Conservation (phyloP, 225 moss, liverwort and hornwort species). For the Marchantia polymorpha region DNA sequence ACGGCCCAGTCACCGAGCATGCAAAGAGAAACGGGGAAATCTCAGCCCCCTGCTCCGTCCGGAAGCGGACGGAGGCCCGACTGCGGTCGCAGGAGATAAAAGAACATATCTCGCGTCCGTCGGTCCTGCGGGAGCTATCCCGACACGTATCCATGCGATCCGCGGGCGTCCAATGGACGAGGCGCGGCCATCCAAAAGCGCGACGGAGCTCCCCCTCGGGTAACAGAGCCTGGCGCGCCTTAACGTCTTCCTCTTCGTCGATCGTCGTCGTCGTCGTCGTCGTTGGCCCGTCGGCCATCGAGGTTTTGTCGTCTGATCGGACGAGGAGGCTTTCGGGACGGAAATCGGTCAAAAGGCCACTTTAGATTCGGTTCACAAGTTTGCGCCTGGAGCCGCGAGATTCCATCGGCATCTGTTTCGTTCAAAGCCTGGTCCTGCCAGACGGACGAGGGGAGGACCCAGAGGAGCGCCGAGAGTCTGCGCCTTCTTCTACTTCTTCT, state of each 20-base stretch:
- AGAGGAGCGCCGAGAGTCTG: background rate
- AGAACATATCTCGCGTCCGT: slow-evolving; percentile 7
- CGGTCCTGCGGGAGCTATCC: slow-evolving; percentile 6
- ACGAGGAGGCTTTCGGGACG: background rate
- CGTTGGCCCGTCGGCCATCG: background rate
- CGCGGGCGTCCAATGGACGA: background rate
- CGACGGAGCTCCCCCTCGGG: background rate
- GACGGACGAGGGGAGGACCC: background rate
- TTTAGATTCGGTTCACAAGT: slow-evolving; percentile 12
- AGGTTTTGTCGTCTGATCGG: background rate
- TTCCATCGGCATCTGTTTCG: background rate
- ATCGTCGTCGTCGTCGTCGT: background rate
- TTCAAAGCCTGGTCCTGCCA: background rate
- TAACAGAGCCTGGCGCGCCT: background rate
- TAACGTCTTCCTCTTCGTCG: background rate
- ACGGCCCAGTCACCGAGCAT: background rate
- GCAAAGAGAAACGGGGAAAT: background rate
- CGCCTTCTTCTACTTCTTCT: too few relatives aligned
- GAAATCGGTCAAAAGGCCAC: background rate
- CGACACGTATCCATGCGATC: slow-evolving; percentile 24
- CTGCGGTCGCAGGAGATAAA: slow-evolving; percentile 11
- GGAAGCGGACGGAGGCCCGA: background rate
- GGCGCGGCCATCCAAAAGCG: slow-evolving; percentile 7
- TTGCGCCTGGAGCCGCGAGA: background rate
- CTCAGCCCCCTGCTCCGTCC: background rate